phyloP scores from a whole-genome alignment of 208 protist genomes.

The Trypanosoma cruzi region DNA sequence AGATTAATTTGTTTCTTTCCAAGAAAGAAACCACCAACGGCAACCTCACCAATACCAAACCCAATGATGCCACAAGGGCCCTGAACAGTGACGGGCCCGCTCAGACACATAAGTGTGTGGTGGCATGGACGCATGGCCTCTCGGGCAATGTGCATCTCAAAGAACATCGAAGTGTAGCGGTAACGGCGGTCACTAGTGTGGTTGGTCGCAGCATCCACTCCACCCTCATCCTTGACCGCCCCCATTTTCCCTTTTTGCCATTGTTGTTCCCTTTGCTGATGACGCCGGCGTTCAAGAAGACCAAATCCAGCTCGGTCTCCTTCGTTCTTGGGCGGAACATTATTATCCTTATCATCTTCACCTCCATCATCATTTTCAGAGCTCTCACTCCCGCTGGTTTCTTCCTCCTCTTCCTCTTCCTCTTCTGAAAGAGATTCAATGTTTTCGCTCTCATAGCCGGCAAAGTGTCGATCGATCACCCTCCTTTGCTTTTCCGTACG shows the following conservation, averaged over 20 bases:
- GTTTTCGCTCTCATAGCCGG: slow-evolving; percentile 34
- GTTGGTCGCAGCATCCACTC: not conserved
- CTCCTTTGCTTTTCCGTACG: slow-evolving; percentile 3
- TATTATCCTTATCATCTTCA: slow-evolving; percentile 10
- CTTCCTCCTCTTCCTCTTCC: slow-evolving; percentile 24
- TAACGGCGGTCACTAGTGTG: slow-evolving; percentile 29
- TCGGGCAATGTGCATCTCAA: slow-evolving; percentile 50
- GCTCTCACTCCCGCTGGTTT: slow-evolving; percentile 23
- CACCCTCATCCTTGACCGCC: not conserved
- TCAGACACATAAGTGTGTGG: slow-evolving; percentile 68
- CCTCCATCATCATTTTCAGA: slow-evolving; percentile 21
- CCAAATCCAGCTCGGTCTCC: slow-evolving; percentile 10
- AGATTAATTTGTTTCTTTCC: slow-evolving; percentile 66
- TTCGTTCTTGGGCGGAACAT: slow-evolving; percentile 3
- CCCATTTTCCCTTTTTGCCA: not conserved
- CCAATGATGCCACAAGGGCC: slow-evolving; percentile 78
- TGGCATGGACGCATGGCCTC: slow-evolving; percentile 39
- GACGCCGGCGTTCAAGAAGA: slow-evolving; percentile 11
- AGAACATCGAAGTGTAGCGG: slow-evolving; percentile 53
- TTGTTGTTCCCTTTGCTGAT: slow-evolving; percentile 20
- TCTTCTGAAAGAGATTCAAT: slow-evolving; percentile 19
- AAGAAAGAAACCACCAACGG: slow-evolving; percentile 69
- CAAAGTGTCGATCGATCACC: slow-evolving; percentile 37
- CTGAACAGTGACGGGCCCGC: slow-evolving; percentile 60
- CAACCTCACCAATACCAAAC: slow-evolving; percentile 65